Conservation (phyloP, 2,329 filamentous ascomycete genomes). For the Xylariales sp. region DNA sequence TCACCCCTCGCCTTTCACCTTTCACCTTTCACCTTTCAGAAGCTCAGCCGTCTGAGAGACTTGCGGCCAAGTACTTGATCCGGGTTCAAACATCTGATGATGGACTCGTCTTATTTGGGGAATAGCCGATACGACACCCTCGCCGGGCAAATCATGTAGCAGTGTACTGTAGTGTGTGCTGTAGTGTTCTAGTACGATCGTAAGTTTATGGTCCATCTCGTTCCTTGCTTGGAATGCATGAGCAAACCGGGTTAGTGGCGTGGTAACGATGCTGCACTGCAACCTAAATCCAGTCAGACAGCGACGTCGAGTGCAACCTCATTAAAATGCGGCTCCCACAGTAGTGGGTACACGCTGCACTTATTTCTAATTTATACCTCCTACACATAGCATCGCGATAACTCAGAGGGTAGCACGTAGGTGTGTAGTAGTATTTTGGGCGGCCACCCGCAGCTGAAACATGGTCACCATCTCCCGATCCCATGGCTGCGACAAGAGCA, state of each 20-base stretch:
- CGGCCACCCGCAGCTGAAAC: slow-evolving; percentile 29
- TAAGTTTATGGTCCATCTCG: slow-evolving; percentile 2
- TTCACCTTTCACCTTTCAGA: slow-evolving; percentile 8
- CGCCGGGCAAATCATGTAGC: too few relatives aligned
- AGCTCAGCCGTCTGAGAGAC: background rate
- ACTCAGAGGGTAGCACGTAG: background rate
- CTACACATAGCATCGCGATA: background rate
- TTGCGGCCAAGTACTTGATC: background rate
- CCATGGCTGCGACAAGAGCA: slow-evolving; percentile 1
- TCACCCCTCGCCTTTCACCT: background rate
- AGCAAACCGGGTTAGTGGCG: background rate
- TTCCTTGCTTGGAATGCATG: slow-evolving; percentile 15
- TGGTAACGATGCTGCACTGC: slow-evolving; percentile 13
- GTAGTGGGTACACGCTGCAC: slow-evolving; percentile 17
- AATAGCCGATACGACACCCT: background rate
- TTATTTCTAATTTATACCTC: slow-evolving; percentile 25
- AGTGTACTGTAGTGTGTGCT: background rate
- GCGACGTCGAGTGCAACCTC: slow-evolving; percentile 24
- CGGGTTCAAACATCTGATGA: background rate
- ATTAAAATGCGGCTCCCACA: slow-evolving; percentile 33
- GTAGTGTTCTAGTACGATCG: background rate
- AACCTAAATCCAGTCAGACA: slow-evolving; percentile 19
- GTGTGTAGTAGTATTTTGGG: background rate
- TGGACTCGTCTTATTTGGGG: background rate
- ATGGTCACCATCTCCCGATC: slow-evolving; percentile 18